Conservation (phyloP, 768 basidiomycete genomes). For the Tephrocybe sp. region DNA sequence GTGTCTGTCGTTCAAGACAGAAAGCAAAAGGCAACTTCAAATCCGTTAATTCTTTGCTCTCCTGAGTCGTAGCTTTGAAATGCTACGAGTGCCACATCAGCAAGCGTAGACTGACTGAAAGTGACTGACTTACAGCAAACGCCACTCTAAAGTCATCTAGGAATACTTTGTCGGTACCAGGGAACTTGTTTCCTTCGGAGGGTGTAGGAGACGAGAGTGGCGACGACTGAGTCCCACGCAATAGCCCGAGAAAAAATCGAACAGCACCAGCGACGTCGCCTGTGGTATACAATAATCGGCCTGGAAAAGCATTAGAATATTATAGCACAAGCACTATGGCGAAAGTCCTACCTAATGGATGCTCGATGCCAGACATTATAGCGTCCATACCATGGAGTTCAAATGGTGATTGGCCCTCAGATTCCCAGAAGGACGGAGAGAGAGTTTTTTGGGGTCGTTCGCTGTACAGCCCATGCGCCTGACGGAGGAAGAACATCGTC, state of each 20-base stretch:
- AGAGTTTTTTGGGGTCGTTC: constrained; percentile 51
- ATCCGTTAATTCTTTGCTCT: constrained; percentile 38
- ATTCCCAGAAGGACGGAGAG: constrained; percentile 82
- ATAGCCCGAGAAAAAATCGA: constrained; percentile 70
- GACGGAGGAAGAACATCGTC: constrained; percentile 78
- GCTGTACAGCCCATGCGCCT: constrained; percentile 65
- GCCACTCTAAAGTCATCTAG: constrained; percentile 90
- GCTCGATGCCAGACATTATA: constrained; percentile 72
- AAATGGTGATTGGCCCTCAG: constrained; percentile 50
- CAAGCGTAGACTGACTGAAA: neutral
- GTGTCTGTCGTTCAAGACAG: constrained; percentile 57
- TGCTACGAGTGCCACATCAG: constrained; percentile 50
- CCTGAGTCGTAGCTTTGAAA: constrained; percentile 57
- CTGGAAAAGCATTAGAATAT: constrained; percentile 34
- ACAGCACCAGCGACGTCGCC: constrained; percentile 81
- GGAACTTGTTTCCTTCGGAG: constrained; percentile 24
- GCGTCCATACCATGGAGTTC: constrained; percentile 53
- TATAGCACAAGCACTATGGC: neutral
- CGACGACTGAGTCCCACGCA: constrained; percentile 40
- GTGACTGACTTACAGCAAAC: constrained; percentile 57
- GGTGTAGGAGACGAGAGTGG: constrained; percentile 7
- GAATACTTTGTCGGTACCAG: constrained; percentile 61
- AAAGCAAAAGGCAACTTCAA: constrained; percentile 68
- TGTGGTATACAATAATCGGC: constrained; percentile 86
- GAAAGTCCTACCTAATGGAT: constrained; percentile 60